These are phyloP conservation scores for Aureobasidium musti DNA, from an alignment of 2,329 filamentous ascomycete genomes.

Conservation along the genomic window DNA sequence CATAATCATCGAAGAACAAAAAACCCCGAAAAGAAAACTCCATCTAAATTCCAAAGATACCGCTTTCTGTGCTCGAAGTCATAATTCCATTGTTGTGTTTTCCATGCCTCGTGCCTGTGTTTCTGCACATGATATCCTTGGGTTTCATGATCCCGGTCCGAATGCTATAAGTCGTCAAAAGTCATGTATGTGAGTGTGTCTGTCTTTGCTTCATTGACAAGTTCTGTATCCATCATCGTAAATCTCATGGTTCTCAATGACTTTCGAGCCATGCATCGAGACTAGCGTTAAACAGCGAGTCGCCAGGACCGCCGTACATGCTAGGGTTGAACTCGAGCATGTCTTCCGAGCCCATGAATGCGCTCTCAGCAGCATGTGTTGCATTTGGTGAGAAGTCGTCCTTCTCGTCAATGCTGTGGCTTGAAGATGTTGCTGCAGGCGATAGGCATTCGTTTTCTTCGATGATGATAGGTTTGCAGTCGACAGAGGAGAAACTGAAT, in stretches of 20 bases:
- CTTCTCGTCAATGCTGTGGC: conserved; percentile 2
- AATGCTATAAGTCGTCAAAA: conserved; percentile 16
- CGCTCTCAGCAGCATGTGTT: conserved; percentile 13
- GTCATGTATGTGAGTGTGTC: conserved; percentile 12
- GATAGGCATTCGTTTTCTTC: conserved; percentile 23
- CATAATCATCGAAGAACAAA: background rate
- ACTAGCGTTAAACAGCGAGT: conserved; percentile 25
- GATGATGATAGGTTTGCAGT: conserved; percentile 31
- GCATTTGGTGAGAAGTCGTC: conserved; percentile 16
- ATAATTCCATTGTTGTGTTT: background rate
- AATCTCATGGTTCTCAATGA: background rate
- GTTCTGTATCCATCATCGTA: background rate
- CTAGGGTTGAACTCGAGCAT: conserved; percentile 29
- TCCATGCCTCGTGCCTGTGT: background rate
- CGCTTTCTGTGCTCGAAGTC: background rate
- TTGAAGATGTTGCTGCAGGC: conserved; percentile 24
- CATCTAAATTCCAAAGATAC: conserved; percentile 1
- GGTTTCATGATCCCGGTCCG: background rate
- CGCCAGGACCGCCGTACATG: conserved; percentile 24
- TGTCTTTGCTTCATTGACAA: background rate
- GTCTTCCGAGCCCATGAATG: conserved; percentile 28
- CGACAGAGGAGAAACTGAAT: conserved; percentile 30
- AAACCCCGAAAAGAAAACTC: conserved; percentile 1
- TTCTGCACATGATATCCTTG: conserved; percentile 1
- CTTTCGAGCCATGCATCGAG: conserved; percentile 28